These are phyloP conservation scores for Psophocarpus tetragonolobus DNA, from an alignment of 306 rosid genomes.

Conservation along the genomic window DNA sequence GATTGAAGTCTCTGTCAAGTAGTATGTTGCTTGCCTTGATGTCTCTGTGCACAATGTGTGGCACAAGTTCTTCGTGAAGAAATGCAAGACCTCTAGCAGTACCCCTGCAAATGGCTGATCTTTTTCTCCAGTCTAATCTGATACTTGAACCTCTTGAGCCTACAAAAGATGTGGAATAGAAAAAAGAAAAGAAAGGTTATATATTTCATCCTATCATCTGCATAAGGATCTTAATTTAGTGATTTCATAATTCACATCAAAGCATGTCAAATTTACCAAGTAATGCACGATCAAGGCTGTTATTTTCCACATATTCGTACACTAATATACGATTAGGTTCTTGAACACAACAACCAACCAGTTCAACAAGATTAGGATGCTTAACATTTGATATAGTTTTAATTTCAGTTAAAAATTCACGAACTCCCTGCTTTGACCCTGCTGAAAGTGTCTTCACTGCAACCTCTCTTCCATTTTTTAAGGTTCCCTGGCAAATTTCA, in stretches of 20 bases:
- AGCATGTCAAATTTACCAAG: constrained; percentile 54
- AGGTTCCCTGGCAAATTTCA: constrained; percentile 69
- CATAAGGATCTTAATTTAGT: constrained; percentile 18
- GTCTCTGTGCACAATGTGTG: constrained; percentile 95
- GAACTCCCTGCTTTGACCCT: constrained; percentile 86
- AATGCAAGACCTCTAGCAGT: constrained; percentile 83
- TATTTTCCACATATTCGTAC: constrained; percentile 83
- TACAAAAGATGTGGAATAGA: constrained; percentile 33
- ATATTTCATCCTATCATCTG: constrained; percentile 19
- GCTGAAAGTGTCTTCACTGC: constrained; percentile 91
- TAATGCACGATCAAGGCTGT: constrained; percentile 83
- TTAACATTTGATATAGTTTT: constrained; percentile 73
- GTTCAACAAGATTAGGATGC: constrained; percentile 92
- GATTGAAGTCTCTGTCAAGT: constrained; percentile 68
- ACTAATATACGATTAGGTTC: constrained; percentile 75
- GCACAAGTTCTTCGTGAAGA: constrained; percentile 92
- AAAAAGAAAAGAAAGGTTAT: neutral
- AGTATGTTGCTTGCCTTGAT: constrained; percentile 95
- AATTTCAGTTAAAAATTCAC: constrained; percentile 85
- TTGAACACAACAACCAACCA: constrained; percentile 83
- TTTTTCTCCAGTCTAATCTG: constrained; percentile 75
- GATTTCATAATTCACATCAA: constrained; percentile 28
- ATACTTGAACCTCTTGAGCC: constrained; percentile 46
- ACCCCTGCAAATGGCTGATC: constrained; percentile 77
- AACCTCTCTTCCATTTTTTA: constrained; percentile 59